These are phyloP conservation scores for Hypoxylon trugodes DNA, from an alignment of 495 filamentous ascomycete species.

Conservation along the genomic window DNA sequence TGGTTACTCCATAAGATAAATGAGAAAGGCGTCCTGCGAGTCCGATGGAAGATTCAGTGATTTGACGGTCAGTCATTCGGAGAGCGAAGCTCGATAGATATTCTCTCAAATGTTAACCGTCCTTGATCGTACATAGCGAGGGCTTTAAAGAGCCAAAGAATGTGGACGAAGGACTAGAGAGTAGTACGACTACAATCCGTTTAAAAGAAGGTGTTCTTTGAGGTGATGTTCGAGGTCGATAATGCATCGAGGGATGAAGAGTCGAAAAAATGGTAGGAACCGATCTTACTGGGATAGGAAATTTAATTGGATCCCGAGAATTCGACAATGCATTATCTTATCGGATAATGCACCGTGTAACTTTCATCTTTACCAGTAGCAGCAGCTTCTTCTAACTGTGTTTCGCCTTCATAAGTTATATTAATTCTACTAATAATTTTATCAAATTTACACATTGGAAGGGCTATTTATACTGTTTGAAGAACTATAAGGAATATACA, in stretches of 20 bases:
- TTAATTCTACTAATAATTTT: no score
- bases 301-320: conserved; percentile 16
- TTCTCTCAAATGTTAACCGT: conserved; percentile 25
- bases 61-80: conserved; percentile 49
- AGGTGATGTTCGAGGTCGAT: background rate
- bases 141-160: conserved; percentile 16
- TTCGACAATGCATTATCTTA: conserved; percentile 27
- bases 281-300: conserved; percentile 12
- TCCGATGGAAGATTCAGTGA: conserved; percentile 43
- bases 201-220: background rate
- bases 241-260: conserved; percentile 4
- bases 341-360: conserved; percentile 4
- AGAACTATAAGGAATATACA: no score
- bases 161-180: background rate
- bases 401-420: no score
- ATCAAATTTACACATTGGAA: no score
- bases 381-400: no score
- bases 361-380: background rate
- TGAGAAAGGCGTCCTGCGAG: conserved; percentile 46
- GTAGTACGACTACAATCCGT: background rate
- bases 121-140: conserved; percentile 40
- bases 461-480: no score
- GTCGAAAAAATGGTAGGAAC: background rate
- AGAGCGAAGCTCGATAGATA: conserved; percentile 39
- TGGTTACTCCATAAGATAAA: conserved; percentile 35